Evolutionary conservation across 2,329 filamentous ascomycete species (phyloP).

Genomic region (Clathrospora elynae): DNA sequence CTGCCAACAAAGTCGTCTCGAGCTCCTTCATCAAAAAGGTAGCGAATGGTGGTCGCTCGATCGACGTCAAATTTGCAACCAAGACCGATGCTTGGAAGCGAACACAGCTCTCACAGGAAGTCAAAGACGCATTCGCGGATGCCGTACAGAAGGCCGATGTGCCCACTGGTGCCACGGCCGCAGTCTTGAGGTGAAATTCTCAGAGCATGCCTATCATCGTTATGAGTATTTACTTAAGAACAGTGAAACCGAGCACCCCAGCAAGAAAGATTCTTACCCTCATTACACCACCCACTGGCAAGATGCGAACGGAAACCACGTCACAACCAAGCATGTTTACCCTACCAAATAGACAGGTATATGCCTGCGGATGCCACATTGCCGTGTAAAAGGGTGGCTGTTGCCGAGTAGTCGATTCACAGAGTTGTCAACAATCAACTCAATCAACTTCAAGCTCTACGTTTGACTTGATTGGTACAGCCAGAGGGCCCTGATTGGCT

Average conservation of each 20-base stretch:
- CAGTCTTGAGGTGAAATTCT: neutral
- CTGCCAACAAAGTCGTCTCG: neutral
- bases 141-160: neutral
- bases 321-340: slow-evolving; percentile 6
- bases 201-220: neutral
- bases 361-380: neutral
- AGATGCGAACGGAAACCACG: slow-evolving; percentile 9
- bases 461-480: too few relatives aligned
- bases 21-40: neutral
- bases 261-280: slow-evolving; percentile 6
- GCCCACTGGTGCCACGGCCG: neutral
- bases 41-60: neutral
- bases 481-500: too few relatives aligned
- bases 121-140: neutral
- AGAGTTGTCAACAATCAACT: too few relatives aligned
- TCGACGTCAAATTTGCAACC: neutral
- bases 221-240: neutral
- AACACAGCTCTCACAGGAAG: neutral
- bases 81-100: neutral
- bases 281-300: slow-evolving; percentile 9
- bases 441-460: too few relatives aligned
- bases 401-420: neutral
- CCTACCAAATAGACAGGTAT: slow-evolving; percentile 4
- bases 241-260: slow-evolving; percentile 1
- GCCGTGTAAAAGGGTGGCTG: neutral